Conservation (phyloP, 371 early-diverging fungal genomes). For the Mortierella sp. region DNA sequence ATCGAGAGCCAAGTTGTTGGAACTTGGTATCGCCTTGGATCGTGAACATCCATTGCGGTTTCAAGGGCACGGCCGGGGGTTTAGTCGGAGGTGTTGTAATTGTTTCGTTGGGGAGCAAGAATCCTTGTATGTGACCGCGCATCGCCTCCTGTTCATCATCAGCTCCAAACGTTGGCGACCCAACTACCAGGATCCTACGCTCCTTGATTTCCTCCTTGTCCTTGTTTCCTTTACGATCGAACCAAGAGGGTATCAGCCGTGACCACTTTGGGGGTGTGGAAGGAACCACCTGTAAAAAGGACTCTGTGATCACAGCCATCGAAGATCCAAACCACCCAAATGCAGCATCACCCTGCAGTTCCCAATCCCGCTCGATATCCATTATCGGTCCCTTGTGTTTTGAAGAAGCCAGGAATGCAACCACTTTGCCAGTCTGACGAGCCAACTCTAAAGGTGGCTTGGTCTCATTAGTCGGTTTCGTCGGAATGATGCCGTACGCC, state of each 20-base stretch:
- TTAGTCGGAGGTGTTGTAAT: background rate
- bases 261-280: background rate
- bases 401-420: constrained; percentile 26
- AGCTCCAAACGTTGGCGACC: constrained; percentile 41
- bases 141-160: constrained; percentile 29
- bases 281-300: background rate
- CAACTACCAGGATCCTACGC: constrained; percentile 37
- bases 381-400: constrained; percentile 22
- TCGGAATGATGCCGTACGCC: constrained; percentile 13
- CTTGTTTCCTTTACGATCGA: background rate
- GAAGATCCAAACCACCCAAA: constrained; percentile 55
- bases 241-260: background rate
- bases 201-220: background rate
- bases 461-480: background rate
- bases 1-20: constrained; percentile 47
- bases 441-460: background rate
- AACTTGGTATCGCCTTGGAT: constrained; percentile 46
- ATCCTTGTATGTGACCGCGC: constrained; percentile 50
- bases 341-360: constrained; percentile 27
- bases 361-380: constrained; percentile 48
- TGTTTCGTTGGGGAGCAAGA: constrained; percentile 20
- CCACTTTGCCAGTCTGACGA: constrained; percentile 42
- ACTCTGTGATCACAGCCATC: constrained; percentile 20
- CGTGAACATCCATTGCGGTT: constrained; percentile 31
- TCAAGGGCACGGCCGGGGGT: background rate